Base-by-base conservation (phyloP, 345 rosid genomes). In the Acer yangbiense region DNA sequence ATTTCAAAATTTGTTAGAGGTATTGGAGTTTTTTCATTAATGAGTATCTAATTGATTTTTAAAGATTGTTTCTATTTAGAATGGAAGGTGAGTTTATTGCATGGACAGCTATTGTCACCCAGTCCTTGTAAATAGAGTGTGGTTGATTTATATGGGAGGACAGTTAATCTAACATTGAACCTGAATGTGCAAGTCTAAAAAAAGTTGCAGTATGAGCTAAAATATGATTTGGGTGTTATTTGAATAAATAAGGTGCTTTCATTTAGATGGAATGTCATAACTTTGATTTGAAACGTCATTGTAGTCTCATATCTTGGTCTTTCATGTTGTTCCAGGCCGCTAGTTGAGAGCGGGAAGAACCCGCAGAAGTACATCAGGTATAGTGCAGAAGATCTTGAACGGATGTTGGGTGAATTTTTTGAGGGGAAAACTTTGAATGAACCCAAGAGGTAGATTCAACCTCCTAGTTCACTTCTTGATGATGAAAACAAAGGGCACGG, bases 351-450 rank as follows among this genome's bases (percentile, higher is more conserved):
- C 61, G 99, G 97, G 71, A 96, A 92, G 84, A 85, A 84, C 71
- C 85, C 98, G 2, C 94, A 89, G 86, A 96, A 89, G 85, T 96
- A 94, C 82, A 90, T 94, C 7, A 93, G 83, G 78, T 94, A 91
- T 83, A 58, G 89, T 2, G 89, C 97, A 0, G 99, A 96, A 85
- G 99, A 96, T 85, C 94, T 96, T 43, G 98, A 96, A 57, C 89
- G 90, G 68, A 91, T 94, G 94, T 71, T 96, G 85, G 92, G 95
- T 13, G 98, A 96, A 77, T 94, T 96, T 81, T 96, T 96, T 32
- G 99, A 96, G 80, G 98, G 97, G 70, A 94, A 89, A 88, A 89
- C 86, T 48, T 75, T 82, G 79, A 91, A 79, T 75, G 99, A 96
- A 74, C 88, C 90, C 9, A 89, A 85, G 81, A 87, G 98, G 39